phyloP scores from a whole-genome alignment of 2,329 filamentous ascomycete genomes.

The Pyrenophora graminea region DNA sequence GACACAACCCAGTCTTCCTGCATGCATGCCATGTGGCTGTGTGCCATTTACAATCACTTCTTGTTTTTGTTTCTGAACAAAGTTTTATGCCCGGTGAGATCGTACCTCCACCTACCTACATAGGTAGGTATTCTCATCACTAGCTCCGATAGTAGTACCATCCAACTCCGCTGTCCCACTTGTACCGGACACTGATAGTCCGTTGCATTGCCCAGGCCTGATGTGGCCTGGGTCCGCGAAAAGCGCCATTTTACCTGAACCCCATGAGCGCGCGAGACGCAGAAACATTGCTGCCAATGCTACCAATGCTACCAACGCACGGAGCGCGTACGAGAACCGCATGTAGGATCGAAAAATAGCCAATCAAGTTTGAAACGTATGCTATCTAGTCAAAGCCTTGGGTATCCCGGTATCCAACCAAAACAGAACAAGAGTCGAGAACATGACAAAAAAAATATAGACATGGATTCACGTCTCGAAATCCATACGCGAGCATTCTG shows the following conservation, averaged over 20 bases:
- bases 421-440: not conserved
- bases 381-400: not conserved
- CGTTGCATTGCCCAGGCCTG: too few relatives aligned
- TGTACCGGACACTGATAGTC: too few relatives aligned
- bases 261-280: not conserved
- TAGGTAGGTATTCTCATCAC: too few relatives aligned
- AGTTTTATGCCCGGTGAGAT: too few relatives aligned
- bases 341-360: not conserved
- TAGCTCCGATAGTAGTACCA: too few relatives aligned
- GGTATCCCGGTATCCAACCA: not conserved
- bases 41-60: too few relatives aligned
- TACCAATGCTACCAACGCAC: not conserved
- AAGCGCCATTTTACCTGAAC: constrained; percentile 6
- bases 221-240: not conserved
- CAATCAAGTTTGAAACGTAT: not conserved
- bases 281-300: not conserved
- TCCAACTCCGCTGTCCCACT: too few relatives aligned
- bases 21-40: too few relatives aligned
- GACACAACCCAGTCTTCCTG: too few relatives aligned
- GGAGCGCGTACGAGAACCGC: not conserved
- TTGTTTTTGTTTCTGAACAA: too few relatives aligned
- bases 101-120: too few relatives aligned
- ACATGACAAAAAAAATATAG: not conserved
- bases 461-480: not conserved
- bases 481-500: constrained; percentile 21